Percentiles rank a stretch among this genome's conserved stretches.
Evolutionary conservation across 2,329 filamentous ascomycete species (phyloP).

Genomic region (Clarireedia hainanense): DNA sequence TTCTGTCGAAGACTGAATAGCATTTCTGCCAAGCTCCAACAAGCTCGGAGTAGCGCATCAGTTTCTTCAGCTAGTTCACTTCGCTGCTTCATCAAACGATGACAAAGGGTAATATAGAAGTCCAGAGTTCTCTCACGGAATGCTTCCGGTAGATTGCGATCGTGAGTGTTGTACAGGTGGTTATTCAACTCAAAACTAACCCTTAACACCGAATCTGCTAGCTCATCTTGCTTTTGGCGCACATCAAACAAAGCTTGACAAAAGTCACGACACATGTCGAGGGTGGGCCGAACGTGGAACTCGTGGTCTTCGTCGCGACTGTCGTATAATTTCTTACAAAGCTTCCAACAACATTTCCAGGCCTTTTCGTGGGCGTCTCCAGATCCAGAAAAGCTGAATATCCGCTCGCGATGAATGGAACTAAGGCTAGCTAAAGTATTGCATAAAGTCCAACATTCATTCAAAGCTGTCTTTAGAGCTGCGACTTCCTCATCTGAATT

Average conservation of each 20-base stretch:
- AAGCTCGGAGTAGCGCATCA: constrained; percentile 74
- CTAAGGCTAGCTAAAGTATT: constrained; percentile 83
- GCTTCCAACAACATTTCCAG: constrained; percentile 89
- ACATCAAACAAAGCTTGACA: constrained; percentile 88
- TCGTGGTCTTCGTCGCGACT: constrained; percentile 65
- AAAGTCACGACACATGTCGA: constrained; percentile 86
- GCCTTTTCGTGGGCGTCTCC: constrained; percentile 77
- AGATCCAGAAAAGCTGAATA: constrained; percentile 67
- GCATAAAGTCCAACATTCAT: constrained; percentile 90
- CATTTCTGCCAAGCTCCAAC: constrained; percentile 88
- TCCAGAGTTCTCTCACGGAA: constrained; percentile 87
- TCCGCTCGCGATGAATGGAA: constrained; percentile 71
- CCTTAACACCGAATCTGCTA: constrained; percentile 75
- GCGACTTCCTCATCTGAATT: constrained; percentile 52
- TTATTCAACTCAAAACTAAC: constrained; percentile 96
- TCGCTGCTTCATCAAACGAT: constrained; percentile 92
- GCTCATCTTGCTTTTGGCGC: constrained; percentile 67
- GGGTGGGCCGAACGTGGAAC: constrained; percentile 61
- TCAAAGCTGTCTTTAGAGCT: constrained; percentile 67
- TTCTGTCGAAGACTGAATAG: constrained; percentile 85
- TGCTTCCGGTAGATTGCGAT: constrained; percentile 72
- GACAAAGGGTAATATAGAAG: constrained; percentile 90
- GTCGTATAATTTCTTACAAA: constrained; percentile 84
- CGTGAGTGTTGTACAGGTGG: constrained; percentile 88
- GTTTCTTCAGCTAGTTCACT: constrained; percentile 72